Conservation (phyloP, 306 rosid species). For the Begonia masoniana region DNA sequence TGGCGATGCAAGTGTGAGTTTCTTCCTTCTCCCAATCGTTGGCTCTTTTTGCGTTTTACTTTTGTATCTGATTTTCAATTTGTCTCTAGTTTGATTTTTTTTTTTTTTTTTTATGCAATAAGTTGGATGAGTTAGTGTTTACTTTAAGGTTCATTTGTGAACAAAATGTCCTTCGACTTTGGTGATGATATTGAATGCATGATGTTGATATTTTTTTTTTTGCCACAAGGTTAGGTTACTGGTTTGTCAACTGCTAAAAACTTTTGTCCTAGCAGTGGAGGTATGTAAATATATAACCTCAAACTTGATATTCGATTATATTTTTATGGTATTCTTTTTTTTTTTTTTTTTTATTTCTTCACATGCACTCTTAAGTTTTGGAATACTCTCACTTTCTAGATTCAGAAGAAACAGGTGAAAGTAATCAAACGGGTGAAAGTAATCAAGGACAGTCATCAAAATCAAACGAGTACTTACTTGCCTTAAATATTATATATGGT, state of each 20-base stretch:
- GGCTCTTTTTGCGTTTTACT: not conserved
- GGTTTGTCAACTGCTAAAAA: slow-evolving; percentile 24
- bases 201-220: not conserved
- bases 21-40: not conserved
- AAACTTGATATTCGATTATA: not conserved
- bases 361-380: slow-evolving; percentile 1
- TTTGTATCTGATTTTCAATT: not conserved
- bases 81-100: too few species aligned
- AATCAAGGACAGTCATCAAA: slow-evolving; percentile 18
- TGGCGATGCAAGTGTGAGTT: slow-evolving; percentile 25
- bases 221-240: slow-evolving; percentile 27
- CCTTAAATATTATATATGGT: slow-evolving; percentile 22
- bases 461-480: slow-evolving; percentile 42
- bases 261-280: slow-evolving; percentile 9
- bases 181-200: not conserved
- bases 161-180: not conserved
- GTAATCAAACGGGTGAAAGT: slow-evolving; percentile 24
- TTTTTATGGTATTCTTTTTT: not conserved
- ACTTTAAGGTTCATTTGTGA: too few species aligned
- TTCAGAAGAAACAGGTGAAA: slow-evolving; percentile 29
- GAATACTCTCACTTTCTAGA: slow-evolving; percentile 26
- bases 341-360: not conserved
- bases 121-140: too few species aligned
- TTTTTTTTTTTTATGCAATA: too few species aligned
- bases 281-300: slow-evolving; percentile 1